Evolutionary conservation across 345 rosid genomes (phyloP).

Genomic region (Combretum micranthum): DNA sequence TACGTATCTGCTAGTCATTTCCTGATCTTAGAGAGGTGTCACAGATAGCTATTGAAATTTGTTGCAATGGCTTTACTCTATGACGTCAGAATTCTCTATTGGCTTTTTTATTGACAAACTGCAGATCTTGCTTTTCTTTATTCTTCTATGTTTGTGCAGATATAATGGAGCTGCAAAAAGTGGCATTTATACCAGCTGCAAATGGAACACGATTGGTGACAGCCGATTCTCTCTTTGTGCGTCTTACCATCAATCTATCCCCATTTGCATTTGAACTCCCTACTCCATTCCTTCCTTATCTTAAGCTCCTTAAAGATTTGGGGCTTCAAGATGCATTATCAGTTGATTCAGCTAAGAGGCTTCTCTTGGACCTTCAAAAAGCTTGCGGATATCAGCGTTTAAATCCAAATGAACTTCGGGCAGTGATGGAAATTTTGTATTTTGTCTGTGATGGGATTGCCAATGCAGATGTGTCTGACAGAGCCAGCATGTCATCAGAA

Average conservation of each 20-base stretch:
- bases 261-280: slow-evolving; percentile 96
- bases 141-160: slow-evolving; percentile 35
- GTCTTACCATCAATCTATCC: slow-evolving; percentile 66
- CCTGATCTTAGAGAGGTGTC: too few species aligned
- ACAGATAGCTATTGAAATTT: too few species aligned
- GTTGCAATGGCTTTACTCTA: too few species aligned
- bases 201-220: slow-evolving; percentile 90
- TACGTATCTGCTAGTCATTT: too few species aligned
- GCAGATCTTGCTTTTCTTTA: slow-evolving; percentile 3
- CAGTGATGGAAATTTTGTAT: slow-evolving; percentile 78
- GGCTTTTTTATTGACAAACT: neutral
- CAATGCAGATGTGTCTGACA: slow-evolving; percentile 24
- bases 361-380: slow-evolving; percentile 66
- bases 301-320: slow-evolving; percentile 74
- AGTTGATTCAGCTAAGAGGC: slow-evolving; percentile 56
- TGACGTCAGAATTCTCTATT: neutral
- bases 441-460: slow-evolving; percentile 47
- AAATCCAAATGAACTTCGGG: slow-evolving; percentile 92
- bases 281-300: slow-evolving; percentile 61
- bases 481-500: slow-evolving; percentile 39
- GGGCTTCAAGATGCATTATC: slow-evolving; percentile 82
- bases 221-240: slow-evolving; percentile 67
- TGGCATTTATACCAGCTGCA: slow-evolving; percentile 89
- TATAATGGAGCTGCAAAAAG: slow-evolving; percentile 52
- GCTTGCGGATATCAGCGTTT: slow-evolving; percentile 82